Evolutionary conservation across 164 flowering plant species (phyloP).

Genomic region (Stephania japonica): DNA sequence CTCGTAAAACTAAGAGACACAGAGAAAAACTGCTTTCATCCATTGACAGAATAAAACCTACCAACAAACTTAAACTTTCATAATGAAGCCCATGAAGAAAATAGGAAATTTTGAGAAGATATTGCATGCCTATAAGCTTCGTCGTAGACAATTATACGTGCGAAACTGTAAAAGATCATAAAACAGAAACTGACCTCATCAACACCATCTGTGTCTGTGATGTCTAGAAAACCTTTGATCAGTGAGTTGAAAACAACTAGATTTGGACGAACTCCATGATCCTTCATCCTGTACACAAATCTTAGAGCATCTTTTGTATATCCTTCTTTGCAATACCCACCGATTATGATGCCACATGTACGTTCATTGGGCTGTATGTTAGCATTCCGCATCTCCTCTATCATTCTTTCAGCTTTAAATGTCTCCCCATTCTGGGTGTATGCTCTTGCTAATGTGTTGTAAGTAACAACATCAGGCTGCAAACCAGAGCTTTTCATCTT

Average conservation of each 20-base stretch:
- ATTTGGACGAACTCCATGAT: conserved; percentile 59
- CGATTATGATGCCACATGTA: conserved; percentile 67
- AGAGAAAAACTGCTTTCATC: not conserved
- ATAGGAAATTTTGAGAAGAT: not conserved
- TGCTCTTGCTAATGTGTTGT: conserved; percentile 72
- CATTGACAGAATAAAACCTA: not conserved
- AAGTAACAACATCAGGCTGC: conserved; percentile 84
- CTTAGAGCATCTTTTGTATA: conserved; percentile 37
- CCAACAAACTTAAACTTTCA: not conserved
- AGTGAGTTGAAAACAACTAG: conserved; percentile 75
- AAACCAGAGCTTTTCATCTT: conserved; percentile 62
- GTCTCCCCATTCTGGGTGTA: conserved; percentile 69
- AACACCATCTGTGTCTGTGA: conserved; percentile 44
- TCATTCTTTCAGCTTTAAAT: conserved; percentile 50
- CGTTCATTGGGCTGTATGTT: conserved; percentile 66
- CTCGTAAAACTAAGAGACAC: not conserved
- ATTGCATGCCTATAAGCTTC: not conserved
- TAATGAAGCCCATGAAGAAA: not conserved
- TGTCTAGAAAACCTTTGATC: conserved; percentile 71
- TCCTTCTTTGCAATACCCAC: conserved; percentile 57
- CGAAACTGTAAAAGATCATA: not conserved
- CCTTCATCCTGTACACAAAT: conserved; percentile 57
- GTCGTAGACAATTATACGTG: not conserved
- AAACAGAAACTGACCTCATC: conserved; percentile 40
- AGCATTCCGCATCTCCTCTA: conserved; percentile 53